Percentiles rank a stretch among this genome's conserved stretches.
Conservation (phyloP, 2,329 filamentous ascomycete species). For the Aspergillus candidus region DNA sequence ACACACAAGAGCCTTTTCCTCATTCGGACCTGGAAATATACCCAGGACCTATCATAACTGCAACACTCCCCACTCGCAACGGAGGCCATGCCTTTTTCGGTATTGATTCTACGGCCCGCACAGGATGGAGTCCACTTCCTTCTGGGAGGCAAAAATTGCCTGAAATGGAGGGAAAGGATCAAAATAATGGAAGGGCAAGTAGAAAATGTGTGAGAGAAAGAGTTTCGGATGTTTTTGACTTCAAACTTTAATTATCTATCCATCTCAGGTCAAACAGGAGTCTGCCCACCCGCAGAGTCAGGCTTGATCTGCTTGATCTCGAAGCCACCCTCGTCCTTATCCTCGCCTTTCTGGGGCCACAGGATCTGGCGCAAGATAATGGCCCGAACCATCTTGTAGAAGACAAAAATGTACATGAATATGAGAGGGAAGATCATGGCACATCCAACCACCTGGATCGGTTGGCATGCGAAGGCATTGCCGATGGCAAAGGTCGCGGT, state of each 20-base stretch:
- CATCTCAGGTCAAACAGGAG: constrained; percentile 10
- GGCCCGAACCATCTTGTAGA: constrained; percentile 64
- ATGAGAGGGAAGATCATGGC: constrained; percentile 62
- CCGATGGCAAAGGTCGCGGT: constrained; percentile 69
- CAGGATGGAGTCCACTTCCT: too few relatives aligned
- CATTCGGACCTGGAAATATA: too few relatives aligned
- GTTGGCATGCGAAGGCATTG: constrained; percentile 52
- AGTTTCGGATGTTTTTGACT: neutral
- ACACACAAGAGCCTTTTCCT: too few relatives aligned
- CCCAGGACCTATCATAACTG: too few relatives aligned
- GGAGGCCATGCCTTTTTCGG: too few relatives aligned
- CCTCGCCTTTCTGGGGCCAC: constrained; percentile 67
- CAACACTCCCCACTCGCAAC: too few relatives aligned
- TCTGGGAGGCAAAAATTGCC: too few relatives aligned
- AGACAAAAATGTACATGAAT: constrained; percentile 62
- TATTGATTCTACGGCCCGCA: too few relatives aligned
- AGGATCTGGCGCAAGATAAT: constrained; percentile 62
- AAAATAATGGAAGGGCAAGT: too few relatives aligned
- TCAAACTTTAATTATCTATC: neutral
- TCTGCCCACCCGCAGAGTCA: constrained; percentile 12
- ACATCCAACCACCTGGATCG: constrained; percentile 62
- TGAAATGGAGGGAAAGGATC: too few relatives aligned
- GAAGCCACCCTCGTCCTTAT: constrained; percentile 58
- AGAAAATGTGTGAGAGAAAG: neutral
- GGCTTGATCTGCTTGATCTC: constrained; percentile 29